phyloP scores from a whole-genome alignment of 768 basidiomycete genomes.

The Lactarius evosmus region DNA sequence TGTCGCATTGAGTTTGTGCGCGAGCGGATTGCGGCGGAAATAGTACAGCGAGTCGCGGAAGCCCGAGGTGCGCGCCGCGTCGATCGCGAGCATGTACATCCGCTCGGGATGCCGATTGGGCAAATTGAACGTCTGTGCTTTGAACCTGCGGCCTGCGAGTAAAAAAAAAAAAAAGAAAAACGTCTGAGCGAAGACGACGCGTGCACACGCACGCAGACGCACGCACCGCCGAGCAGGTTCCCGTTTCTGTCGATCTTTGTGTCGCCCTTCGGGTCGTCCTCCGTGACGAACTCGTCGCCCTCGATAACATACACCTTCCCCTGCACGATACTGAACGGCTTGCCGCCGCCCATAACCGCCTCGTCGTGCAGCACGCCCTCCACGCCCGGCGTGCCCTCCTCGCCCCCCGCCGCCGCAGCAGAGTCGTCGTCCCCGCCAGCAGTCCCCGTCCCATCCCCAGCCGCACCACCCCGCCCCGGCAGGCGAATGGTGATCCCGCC shows the following conservation, averaged over 20 bases:
- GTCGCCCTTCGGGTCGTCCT: constrained; percentile 82
- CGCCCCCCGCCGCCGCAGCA: constrained; percentile 26
- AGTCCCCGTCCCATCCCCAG: constrained; percentile 29
- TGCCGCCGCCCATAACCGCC: constrained; percentile 44
- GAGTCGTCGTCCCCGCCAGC: constrained; percentile 33
- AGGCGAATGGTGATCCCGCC: constrained; percentile 30
- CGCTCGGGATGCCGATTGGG: constrained; percentile 80
- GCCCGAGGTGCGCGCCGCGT: constrained; percentile 93
- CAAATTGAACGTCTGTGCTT: constrained; percentile 83
- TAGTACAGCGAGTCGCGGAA: constrained; percentile 98
- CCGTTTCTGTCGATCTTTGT: constrained; percentile 88
- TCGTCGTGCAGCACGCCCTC: constrained; percentile 30
- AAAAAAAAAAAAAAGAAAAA: not conserved
- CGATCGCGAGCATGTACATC: constrained; percentile 94
- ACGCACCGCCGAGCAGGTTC: constrained; percentile 77
- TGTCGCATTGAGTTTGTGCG: constrained; percentile 87
- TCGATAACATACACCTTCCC: constrained; percentile 76
- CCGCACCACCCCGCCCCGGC: constrained; percentile 35
- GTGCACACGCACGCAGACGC: not conserved
- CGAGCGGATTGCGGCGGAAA: constrained; percentile 86
- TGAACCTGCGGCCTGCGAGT: constrained; percentile 74
- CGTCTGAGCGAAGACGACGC: constrained; percentile 11
- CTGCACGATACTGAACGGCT: constrained; percentile 70
- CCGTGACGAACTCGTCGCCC: constrained; percentile 85
- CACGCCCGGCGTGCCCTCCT: constrained; percentile 37